Evolutionary conservation across 2,329 filamentous ascomycete genomes (phyloP), one percentile per base, ranked within the genome.

Genomic region (Camptophora hylomeconis): DNA sequence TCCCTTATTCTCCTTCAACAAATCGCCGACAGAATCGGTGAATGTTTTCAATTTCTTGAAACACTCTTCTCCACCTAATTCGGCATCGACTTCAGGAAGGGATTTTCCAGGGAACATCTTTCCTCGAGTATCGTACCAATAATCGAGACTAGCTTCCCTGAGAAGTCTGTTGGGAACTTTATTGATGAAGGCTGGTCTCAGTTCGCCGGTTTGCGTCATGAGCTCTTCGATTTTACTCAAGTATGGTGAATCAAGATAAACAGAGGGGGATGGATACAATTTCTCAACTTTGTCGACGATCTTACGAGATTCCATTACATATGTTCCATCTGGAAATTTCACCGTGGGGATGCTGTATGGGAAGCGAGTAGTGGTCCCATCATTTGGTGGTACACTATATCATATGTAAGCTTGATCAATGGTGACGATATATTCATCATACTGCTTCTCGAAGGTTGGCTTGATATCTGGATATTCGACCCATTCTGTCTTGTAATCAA

Each of bases 401-500:
- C 35, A 23, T 26, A 30, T 27, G 25, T 32, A 14, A 28, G 30
- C 11, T 2, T 24, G 4, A n/a, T 5, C 5, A 5, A 9, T 20
- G 9, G 17, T 7, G 9, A 5, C 14, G 17, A 14, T 16, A 17
- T 14, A 7, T 12, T 10, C 12, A 3, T 50, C 61, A 42, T 43
- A 72, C 69, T 71, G 58, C 16, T 61, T 55, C 41, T 68, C 57
- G 27, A 80, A 55, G 2, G 50, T 65, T 2, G 67, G 52, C 32
- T 58, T 64, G 35, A 83, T 60, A 19, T 80, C 67, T 1, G 75
- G 75, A 40, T 78, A 80, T 45, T 80, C 73, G 10, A 73, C 52
- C 73, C 74, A 81, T 61, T 74, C 59, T 0, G 75, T 81, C 46
- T 65, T 63, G 55, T 81, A 82, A 24, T 71, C 61, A 9, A 81